A percentile compares a stretch with the other conserved stretches of the same genome.
phyloP scores from a whole-genome alignment of 208 protist genomes.

The Acanthamoeba sp. region DNA sequence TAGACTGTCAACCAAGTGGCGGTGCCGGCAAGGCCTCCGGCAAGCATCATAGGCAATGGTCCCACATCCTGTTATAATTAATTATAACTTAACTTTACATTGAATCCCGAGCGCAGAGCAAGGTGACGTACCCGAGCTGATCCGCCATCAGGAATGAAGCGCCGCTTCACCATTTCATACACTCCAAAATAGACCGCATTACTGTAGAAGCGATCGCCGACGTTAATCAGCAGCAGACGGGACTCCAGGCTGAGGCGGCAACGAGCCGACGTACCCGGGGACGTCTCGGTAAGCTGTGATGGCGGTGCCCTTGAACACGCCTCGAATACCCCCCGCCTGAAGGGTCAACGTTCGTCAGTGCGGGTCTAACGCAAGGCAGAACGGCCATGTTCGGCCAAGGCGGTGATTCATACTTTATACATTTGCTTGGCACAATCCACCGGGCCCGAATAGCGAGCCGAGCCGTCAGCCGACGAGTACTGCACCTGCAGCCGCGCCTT shows the following conservation, averaged over 20 bases:
- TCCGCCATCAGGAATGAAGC: conserved; percentile 38
- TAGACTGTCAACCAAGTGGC: conserved; percentile 48
- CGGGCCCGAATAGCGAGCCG: not conserved
- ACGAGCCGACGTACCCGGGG: not conserved
- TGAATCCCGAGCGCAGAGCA: not conserved
- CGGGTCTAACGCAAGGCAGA: not conserved
- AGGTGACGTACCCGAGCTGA: not conserved
- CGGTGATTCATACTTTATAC: not conserved
- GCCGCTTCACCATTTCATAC: conserved; percentile 25
- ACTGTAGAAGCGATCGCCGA: not conserved
- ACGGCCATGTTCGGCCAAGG: not conserved
- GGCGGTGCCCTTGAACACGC: conserved; percentile 8
- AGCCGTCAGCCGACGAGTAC: not conserved
- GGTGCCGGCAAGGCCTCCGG: conserved; percentile 18
- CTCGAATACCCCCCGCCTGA: not conserved
- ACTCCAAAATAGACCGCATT: conserved; percentile 48
- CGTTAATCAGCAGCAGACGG: not conserved
- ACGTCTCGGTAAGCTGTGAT: conserved; percentile 39
- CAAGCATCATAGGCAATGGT: conserved; percentile 25
- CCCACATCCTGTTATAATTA: conserved; percentile 38
- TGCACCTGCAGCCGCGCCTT: conserved; percentile 66
- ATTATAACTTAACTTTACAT: too few relatives aligned
- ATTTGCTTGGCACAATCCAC: conserved; percentile 49
- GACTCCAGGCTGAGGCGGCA: not conserved
- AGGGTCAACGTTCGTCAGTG: not conserved